Evolutionary conservation across 2,329 filamentous ascomycete species (phyloP).

Genomic region (Sporothrix protearum): DNA sequence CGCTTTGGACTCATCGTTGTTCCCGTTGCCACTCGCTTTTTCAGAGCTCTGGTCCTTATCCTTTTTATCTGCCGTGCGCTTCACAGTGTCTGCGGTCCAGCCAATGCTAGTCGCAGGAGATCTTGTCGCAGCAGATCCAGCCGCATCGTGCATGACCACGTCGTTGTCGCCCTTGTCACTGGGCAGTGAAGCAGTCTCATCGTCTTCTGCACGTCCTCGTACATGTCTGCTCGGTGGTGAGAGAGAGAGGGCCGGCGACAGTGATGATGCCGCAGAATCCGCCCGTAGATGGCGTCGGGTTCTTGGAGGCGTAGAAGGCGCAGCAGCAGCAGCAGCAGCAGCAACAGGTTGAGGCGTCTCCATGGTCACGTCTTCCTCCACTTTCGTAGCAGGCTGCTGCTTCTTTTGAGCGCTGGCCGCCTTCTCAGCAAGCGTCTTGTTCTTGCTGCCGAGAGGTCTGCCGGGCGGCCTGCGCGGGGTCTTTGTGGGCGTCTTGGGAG

Average conservation of each 20-base stretch:
- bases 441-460: conserved; percentile 19
- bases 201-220: neutral
- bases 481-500: conserved; percentile 23
- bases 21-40: neutral
- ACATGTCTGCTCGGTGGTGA: neutral
- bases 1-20: neutral
- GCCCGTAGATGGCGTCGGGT: neutral
- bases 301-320: neutral
- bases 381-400: neutral
- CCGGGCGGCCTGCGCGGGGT: neutral
- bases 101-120: conserved; percentile 9
- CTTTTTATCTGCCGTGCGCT: neutral
- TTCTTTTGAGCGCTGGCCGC: conserved; percentile 1
- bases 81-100: neutral
- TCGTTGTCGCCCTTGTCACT: conserved; percentile 11
- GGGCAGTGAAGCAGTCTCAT: neutral
- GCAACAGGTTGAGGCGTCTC: neutral
- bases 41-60: neutral
- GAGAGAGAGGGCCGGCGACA: neutral
- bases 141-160: neutral
- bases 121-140: neutral
- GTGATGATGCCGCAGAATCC: neutral
- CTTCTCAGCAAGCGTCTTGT: conserved; percentile 12
- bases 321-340: neutral
- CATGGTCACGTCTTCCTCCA: neutral